Base-by-base conservation (phyloP, 352 stramenopile species). In the Pythium phragmitis region DNA sequence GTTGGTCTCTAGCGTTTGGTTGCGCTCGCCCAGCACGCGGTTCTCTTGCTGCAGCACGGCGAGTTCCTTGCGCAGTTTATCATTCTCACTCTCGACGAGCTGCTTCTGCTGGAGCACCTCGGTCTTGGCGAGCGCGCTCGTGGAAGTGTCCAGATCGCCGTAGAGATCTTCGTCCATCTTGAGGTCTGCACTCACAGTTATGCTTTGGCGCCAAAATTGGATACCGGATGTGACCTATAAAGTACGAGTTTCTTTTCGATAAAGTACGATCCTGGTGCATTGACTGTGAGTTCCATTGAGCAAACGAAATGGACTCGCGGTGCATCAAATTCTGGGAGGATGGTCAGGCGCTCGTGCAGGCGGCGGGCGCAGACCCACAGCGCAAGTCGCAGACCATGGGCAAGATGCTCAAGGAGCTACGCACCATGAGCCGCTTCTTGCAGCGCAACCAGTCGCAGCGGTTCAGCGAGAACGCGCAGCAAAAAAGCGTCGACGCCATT, bases 311-410 rank as follows among this genome's bases (percentile, higher is more conserved):
- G 83, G 77, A 92, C 63, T 55, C 71, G 65, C 73, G 84, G 28
- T 92, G 82, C 60, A 70, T 63, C 70, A 92, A 92, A 70, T 92
- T 86, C 69, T 91, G 79, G 78, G 80, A 89, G 13, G 84, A 91
- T 73, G 79, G 75, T 6, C 75, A 89, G 47, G 69, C 68, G 66
- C 70, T 91, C n/a, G 63, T 88, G 34, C 64, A 71, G 46, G 63
- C 55, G 3, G 48, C 65, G 58, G 66, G 50, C 7, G 61, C 58
- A 41, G 63, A 75, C 41, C 45, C 67, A 4, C 28, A 58, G 37
- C 78, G 67, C 17, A 60, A 72, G 17, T 52, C 70, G 33, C 57
- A 78, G 34, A 74, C 63, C 14, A 69, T 68, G 28, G 65, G 66
- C 54, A 93, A 88, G 49, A 81, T 90, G 43, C 59, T 79, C 41